A percentile compares a stretch with the other conserved stretches of the same genome.
These are phyloP conservation scores for Dinochytrium kinnereticum DNA, from an alignment of 371 early-diverging fungal genomes.

Conservation along the genomic window DNA sequence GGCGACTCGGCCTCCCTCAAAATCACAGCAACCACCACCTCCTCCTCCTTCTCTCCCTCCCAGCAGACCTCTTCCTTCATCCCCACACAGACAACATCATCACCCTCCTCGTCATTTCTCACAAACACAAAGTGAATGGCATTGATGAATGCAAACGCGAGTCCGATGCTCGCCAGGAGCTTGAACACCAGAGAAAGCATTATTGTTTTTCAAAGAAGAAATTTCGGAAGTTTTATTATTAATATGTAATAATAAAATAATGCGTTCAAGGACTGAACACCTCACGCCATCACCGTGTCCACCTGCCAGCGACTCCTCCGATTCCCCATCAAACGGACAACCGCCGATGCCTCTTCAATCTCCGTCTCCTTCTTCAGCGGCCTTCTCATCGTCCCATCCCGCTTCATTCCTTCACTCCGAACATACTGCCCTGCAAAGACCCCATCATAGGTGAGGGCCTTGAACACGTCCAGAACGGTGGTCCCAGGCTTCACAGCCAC, in stretches of 20 bases:
- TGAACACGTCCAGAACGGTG: slow-evolving; percentile 32
- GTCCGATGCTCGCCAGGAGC: too few species aligned
- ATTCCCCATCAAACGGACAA: slow-evolving; percentile 33
- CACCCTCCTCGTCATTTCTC: too few species aligned
- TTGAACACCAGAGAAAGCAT: too few species aligned
- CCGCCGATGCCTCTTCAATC: slow-evolving; percentile 11
- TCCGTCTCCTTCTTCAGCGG: slow-evolving; percentile 32
- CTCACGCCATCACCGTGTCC: background rate
- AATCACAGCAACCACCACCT: too few species aligned
- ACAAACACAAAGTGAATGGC: too few species aligned
- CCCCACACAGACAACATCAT: too few species aligned
- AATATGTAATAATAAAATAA: background rate
- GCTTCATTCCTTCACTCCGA: slow-evolving; percentile 22
- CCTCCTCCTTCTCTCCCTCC: too few species aligned
- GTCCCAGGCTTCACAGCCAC: slow-evolving; percentile 35
- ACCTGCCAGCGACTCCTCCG: slow-evolving; percentile 35
- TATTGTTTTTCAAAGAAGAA: background rate
- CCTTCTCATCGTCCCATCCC: slow-evolving; percentile 18
- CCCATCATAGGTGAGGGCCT: slow-evolving; percentile 24
- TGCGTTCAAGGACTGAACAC: background rate
- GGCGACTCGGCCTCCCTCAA: too few species aligned
- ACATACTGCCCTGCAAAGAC: slow-evolving; percentile 32
- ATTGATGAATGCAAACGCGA: too few species aligned
- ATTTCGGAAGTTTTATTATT: too few species aligned
- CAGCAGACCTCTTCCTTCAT: too few species aligned